Conservation (phyloP, 2,329 filamentous ascomycete genomes). For the Fusarium sp. region DNA sequence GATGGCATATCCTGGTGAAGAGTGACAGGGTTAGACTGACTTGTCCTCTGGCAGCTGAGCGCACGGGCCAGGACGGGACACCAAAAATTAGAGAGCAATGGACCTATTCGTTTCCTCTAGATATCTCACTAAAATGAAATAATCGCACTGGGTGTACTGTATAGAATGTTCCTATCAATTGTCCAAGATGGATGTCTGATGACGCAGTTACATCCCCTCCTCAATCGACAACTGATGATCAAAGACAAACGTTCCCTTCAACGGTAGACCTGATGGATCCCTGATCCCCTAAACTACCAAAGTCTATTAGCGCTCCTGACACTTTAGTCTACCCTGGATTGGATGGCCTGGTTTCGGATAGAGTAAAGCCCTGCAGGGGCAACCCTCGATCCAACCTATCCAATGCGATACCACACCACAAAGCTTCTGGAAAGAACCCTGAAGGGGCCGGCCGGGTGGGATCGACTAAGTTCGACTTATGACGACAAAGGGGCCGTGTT, state of each 20-base stretch:
- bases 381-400: background rate
- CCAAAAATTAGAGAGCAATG: conserved; percentile 24
- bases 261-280: conserved; percentile 23
- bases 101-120: background rate
- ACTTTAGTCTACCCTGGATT: conserved; percentile 1
- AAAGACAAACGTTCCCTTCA: conserved; percentile 2
- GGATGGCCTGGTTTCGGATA: conserved; percentile 8
- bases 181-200: background rate
- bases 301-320: conserved; percentile 20
- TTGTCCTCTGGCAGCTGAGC: conserved; percentile 23
- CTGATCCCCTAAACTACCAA: conserved; percentile 1
- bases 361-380: conserved; percentile 8
- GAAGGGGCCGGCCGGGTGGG: conserved; percentile 11
- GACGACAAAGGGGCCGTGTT: conserved; percentile 30
- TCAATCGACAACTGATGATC: background rate
- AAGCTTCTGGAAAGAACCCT: conserved; percentile 25
- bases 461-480: conserved; percentile 19
- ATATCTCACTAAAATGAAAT: background rate
- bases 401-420: background rate
- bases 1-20: background rate
- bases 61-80: conserved; percentile 19
- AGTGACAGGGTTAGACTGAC: conserved; percentile 21
- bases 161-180: background rate
- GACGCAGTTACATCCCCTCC: background rate
- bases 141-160: background rate